Evolutionary conservation across 148 eudicot genomes (phyloP).

Genomic region (Fallopia convolvulus): DNA sequence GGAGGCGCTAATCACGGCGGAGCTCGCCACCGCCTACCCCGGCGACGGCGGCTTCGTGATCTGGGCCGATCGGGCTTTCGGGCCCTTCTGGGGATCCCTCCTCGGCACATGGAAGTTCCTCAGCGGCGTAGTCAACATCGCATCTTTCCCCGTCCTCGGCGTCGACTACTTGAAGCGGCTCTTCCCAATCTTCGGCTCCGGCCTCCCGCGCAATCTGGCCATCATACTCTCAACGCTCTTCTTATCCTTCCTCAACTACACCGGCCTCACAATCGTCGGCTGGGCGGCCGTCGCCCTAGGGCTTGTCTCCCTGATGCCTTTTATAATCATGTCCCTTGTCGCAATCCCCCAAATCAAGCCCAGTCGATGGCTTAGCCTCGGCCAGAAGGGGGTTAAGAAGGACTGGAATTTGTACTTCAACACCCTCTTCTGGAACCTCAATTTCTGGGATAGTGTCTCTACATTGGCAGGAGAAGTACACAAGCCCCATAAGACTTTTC

Average conservation of each 20-base stretch:
- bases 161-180: slow-evolving; percentile 34
- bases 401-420: slow-evolving; percentile 52
- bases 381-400: slow-evolving; percentile 39
- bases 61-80: slow-evolving; percentile 59
- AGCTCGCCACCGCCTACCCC: slow-evolving; percentile 53
- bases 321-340: slow-evolving; percentile 36
- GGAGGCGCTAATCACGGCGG: slow-evolving; percentile 53
- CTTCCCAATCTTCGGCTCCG: slow-evolving; percentile 38
- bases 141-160: slow-evolving; percentile 46
- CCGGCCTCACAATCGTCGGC: slow-evolving; percentile 50
- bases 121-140: slow-evolving; percentile 50
- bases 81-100: slow-evolving; percentile 44
- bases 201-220: slow-evolving; percentile 31
- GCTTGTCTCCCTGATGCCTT: slow-evolving; percentile 34
- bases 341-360: slow-evolving; percentile 48
- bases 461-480: slow-evolving; percentile 57
- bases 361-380: slow-evolving; percentile 41
- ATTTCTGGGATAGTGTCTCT: slow-evolving; percentile 53
- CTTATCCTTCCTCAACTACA: slow-evolving; percentile 41
- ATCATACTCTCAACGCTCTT: slow-evolving; percentile 25
- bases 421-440: slow-evolving; percentile 54
- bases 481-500: slow-evolving; percentile 39
- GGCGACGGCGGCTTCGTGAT: slow-evolving; percentile 56
- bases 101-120: slow-evolving; percentile 52
- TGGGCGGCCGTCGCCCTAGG: slow-evolving; percentile 44